phyloP scores from a whole-genome alignment of 495 filamentous ascomycete genomes.

The Aspergillus sclerotioniger region DNA sequence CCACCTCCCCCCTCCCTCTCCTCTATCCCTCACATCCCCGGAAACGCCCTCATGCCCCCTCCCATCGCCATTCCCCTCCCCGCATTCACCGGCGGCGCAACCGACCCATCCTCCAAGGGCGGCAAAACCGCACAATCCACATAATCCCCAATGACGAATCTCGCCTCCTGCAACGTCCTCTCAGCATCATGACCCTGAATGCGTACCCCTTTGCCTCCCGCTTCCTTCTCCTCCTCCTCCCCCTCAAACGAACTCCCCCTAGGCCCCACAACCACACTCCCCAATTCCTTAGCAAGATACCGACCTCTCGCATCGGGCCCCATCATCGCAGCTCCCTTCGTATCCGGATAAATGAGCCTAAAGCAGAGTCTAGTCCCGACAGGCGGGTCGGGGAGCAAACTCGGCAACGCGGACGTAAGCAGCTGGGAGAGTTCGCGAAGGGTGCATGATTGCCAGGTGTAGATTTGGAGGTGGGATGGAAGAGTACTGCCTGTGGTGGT shows the following conservation, averaged over 20 bases:
- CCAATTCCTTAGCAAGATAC: conserved; percentile 74
- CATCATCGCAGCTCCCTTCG: conserved; percentile 48
- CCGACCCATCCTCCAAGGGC: conserved; percentile 69
- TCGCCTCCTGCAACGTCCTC: conserved; percentile 69
- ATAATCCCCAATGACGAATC: conserved; percentile 87
- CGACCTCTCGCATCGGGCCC: conserved; percentile 50
- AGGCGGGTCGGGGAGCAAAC: conserved; percentile 68
- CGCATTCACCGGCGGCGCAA: conserved; percentile 54
- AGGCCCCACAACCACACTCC: conserved; percentile 70
- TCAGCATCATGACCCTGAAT: conserved; percentile 57
- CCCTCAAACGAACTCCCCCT: conserved; percentile 31
- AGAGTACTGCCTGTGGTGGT: conserved; percentile 49
- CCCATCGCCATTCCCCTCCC: conserved; percentile 31
- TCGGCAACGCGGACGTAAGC: conserved; percentile 62
- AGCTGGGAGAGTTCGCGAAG: conserved; percentile 80
- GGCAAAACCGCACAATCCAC: conserved; percentile 77
- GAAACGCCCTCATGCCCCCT: conserved; percentile 47
- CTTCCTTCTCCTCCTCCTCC: conserved; percentile 37
- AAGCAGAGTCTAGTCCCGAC: conserved; percentile 82
- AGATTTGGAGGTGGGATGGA: conserved; percentile 64
- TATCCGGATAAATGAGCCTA: conserved; percentile 83
- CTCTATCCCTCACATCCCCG: conserved; percentile 35
- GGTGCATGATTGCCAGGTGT: conserved; percentile 85
- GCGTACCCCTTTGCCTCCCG: conserved; percentile 13
- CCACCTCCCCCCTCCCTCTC: conserved; percentile 38